A percentile compares a stretch with the other conserved stretches of the same genome.
Evolutionary conservation across 345 rosid genomes (phyloP).

Genomic region (Capsella bursapastoris): DNA sequence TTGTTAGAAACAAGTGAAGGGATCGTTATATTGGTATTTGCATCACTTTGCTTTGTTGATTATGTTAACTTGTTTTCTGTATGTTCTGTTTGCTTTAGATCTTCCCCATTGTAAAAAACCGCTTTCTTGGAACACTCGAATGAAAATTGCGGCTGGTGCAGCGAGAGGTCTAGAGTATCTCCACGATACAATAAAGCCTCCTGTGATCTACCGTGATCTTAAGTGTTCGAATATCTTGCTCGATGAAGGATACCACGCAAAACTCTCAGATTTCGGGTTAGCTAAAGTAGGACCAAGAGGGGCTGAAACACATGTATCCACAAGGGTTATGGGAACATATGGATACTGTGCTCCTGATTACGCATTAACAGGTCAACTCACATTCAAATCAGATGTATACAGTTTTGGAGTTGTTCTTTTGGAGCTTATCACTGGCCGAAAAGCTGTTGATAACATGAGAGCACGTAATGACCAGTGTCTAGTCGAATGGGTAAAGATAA

Average conservation of each 20-base stretch:
- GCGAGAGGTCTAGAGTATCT: conserved; percentile 83
- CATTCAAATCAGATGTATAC: conserved; percentile 83
- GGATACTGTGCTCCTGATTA: conserved; percentile 70
- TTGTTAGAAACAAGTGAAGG: neutral
- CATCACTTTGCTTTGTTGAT: neutral
- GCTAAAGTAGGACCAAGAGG: conserved; percentile 95
- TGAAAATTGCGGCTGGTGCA: conserved; percentile 87
- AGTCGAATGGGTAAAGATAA: conserved; percentile 75
- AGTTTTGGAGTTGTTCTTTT: conserved; percentile 88
- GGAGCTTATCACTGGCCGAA: conserved; percentile 84
- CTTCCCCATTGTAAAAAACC: conserved; percentile 48
- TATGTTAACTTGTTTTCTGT: neutral
- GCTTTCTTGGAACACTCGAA: conserved; percentile 71
- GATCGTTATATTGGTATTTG: neutral
- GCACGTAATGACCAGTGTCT: conserved; percentile 58
- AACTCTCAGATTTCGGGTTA: conserved; percentile 70
- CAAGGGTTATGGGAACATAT: conserved; percentile 91
- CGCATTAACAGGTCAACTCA: conserved; percentile 74
- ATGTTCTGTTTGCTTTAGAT: conserved; percentile 47
- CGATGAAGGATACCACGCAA: conserved; percentile 52
- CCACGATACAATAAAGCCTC: conserved; percentile 68
- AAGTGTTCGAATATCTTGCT: conserved; percentile 85
- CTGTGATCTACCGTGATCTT: conserved; percentile 84
- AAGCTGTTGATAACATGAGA: conserved; percentile 62
- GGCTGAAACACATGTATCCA: conserved; percentile 84